These are phyloP conservation scores for Acorus calamus DNA, from an alignment of 106 monocot genomes.

Conservation along the genomic window DNA sequence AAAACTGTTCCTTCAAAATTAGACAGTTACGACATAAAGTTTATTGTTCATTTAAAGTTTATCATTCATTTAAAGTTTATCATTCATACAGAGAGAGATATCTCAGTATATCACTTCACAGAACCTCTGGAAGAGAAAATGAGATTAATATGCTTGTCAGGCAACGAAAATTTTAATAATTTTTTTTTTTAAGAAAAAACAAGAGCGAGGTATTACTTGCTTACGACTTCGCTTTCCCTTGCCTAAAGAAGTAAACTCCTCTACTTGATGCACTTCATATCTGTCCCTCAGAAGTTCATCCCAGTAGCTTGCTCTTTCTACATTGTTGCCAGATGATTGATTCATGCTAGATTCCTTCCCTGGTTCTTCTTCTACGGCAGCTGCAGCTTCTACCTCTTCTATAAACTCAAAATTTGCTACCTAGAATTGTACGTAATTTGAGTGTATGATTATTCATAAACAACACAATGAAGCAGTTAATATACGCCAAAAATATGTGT, in stretches of 20 bases:
- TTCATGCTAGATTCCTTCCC: conserved; percentile 29
- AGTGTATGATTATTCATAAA: neutral
- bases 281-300: conserved; percentile 73
- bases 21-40: too few relatives aligned
- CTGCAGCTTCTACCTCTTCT: conserved; percentile 87
- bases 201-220: conserved; percentile 35
- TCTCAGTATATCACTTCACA: too few relatives aligned
- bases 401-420: conserved; percentile 98
- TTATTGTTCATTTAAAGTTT: too few relatives aligned
- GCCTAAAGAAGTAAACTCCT: conserved; percentile 75
- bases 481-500: too few relatives aligned
- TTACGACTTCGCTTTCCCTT: conserved; percentile 96
- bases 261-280: conserved; percentile 74
- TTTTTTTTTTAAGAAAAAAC: neutral
- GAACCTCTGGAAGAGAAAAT: too few relatives aligned
- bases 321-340: conserved; percentile 30
- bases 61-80: too few relatives aligned
- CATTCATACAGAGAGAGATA: too few relatives aligned
- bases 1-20: too few relatives aligned
- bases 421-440: conserved; percentile 18
- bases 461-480: too few relatives aligned
- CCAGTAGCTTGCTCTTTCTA: conserved; percentile 70
- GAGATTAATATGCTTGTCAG: neutral
- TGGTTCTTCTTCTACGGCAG: conserved; percentile 66
- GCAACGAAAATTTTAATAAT: neutral